These are phyloP conservation scores for Beauveria varroae DNA, from an alignment of 2,329 filamentous ascomycete genomes.

Conservation along the genomic window DNA sequence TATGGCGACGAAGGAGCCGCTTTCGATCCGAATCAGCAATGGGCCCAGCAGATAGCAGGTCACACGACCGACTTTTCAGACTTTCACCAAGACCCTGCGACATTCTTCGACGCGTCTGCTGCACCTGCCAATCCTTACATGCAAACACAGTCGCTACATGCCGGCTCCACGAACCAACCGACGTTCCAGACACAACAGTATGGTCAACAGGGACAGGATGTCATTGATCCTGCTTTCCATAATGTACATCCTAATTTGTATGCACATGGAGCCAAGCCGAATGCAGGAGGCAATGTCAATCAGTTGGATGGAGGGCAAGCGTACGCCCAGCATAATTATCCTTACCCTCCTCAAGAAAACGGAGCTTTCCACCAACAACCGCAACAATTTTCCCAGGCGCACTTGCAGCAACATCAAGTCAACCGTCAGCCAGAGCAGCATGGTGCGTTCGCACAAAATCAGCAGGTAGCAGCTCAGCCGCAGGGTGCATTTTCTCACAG, in stretches of 20 bases:
- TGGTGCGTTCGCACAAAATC: conserved; percentile 16
- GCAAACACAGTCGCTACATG: conserved; percentile 20
- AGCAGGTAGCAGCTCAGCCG: conserved; percentile 15
- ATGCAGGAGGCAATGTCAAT: conserved; percentile 21
- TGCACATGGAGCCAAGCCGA: conserved; percentile 26
- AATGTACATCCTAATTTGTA: conserved; percentile 31
- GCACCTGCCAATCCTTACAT: conserved; percentile 27
- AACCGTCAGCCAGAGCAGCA: conserved; percentile 12
- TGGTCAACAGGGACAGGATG: conserved; percentile 26
- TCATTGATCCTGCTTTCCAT: conserved; percentile 30
- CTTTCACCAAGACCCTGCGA: conserved; percentile 23
- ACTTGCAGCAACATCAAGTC: conserved; percentile 16
- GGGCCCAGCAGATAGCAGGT: conserved; percentile 29
- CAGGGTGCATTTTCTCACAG: background rate
- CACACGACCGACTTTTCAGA: conserved; percentile 26
- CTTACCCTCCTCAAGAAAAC: conserved; percentile 25
- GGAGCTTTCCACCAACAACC: conserved; percentile 22
- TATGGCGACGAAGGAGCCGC: conserved; percentile 28
- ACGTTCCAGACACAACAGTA: conserved; percentile 28
- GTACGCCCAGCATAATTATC: conserved; percentile 27
- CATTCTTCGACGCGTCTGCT: conserved; percentile 26
- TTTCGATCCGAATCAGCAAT: conserved; percentile 31
- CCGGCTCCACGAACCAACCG: conserved; percentile 21
- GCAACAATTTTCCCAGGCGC: conserved; percentile 9
- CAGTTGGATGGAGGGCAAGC: conserved; percentile 26